Percentiles rank a stretch among this genome's conserved stretches.
Evolutionary conservation across 257 asterid species (phyloP).

Genomic region (Nicotiana benthamiana): DNA sequence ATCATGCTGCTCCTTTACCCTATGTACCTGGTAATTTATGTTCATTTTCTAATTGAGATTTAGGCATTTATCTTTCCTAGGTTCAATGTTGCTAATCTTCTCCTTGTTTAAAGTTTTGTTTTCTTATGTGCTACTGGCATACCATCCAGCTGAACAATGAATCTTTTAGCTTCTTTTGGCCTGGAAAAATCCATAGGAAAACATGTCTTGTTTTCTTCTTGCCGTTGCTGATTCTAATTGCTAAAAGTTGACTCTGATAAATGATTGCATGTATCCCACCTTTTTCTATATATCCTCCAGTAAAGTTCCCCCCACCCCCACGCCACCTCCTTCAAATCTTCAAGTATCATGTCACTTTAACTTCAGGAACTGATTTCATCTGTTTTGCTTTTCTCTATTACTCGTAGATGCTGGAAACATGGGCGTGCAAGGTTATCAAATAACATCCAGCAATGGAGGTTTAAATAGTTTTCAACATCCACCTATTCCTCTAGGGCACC

Average conservation of each 20-base stretch:
- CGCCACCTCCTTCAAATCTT: background rate
- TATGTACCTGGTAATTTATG: slow-evolving; percentile 45
- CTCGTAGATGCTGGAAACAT: slow-evolving; percentile 32
- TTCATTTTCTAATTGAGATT: background rate
- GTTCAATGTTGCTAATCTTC: background rate
- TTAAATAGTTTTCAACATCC: slow-evolving; percentile 40
- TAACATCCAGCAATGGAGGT: slow-evolving; percentile 28
- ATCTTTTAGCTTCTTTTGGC: background rate
- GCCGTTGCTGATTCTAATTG: background rate
- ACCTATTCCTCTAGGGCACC: slow-evolving; percentile 47
- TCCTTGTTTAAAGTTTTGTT: background rate
- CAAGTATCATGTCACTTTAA: background rate
- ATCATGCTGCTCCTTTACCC: slow-evolving; percentile 41
- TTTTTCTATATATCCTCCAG: background rate
- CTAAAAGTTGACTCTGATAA: background rate
- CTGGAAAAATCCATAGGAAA: background rate
- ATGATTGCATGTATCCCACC: background rate
- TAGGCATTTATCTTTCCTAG: background rate
- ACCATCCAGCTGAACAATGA: background rate
- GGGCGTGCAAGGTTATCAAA: slow-evolving; percentile 50
- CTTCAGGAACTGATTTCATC: background rate
- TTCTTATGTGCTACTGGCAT: background rate
- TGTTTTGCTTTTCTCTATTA: background rate
- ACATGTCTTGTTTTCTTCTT: background rate
- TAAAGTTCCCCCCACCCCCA: background rate